Evolutionary conservation across 768 basidiomycete genomes (phyloP).

Genomic region (Dacryopinax spathularia): DNA sequence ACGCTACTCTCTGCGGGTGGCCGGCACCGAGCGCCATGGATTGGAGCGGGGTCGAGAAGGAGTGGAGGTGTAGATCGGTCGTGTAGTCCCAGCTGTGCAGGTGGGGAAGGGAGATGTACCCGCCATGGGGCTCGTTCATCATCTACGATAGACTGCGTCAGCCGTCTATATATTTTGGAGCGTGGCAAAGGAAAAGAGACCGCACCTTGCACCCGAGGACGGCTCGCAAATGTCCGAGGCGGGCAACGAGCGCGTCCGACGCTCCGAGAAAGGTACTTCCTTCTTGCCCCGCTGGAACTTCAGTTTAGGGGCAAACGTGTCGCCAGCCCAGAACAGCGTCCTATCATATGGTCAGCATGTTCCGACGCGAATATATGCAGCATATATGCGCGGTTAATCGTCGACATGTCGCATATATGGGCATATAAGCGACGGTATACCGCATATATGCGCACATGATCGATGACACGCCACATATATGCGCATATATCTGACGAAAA

Average conservation of each 20-base stretch:
- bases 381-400: neutral
- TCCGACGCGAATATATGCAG: neutral
- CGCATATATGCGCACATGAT: neutral
- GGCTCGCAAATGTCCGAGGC: slow-evolving; percentile 57
- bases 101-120: slow-evolving; percentile 71
- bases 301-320: slow-evolving; percentile 68
- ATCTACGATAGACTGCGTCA: slow-evolving; percentile 35
- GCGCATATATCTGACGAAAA: neutral
- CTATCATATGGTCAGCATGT: slow-evolving; percentile 25
- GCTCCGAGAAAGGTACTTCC: slow-evolving; percentile 58
- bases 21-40: slow-evolving; percentile 90
- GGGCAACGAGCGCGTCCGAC: slow-evolving; percentile 51
- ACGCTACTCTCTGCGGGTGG: slow-evolving; percentile 59
- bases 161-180: too few species aligned
- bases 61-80: slow-evolving; percentile 81
- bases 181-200: too few species aligned
- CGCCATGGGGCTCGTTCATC: slow-evolving; percentile 89
- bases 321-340: slow-evolving; percentile 87
- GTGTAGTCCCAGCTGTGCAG: slow-evolving; percentile 85
- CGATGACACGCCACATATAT: neutral
- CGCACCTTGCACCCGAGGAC: slow-evolving; percentile 82
- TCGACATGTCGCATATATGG: too few species aligned
- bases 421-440: too few species aligned
- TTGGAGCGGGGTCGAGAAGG: slow-evolving; percentile 69
- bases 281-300: slow-evolving; percentile 32